These are phyloP conservation scores for Blastobotrys buckinghamii DNA, from an alignment of 1,139 yeast species.

Conservation along the genomic window DNA sequence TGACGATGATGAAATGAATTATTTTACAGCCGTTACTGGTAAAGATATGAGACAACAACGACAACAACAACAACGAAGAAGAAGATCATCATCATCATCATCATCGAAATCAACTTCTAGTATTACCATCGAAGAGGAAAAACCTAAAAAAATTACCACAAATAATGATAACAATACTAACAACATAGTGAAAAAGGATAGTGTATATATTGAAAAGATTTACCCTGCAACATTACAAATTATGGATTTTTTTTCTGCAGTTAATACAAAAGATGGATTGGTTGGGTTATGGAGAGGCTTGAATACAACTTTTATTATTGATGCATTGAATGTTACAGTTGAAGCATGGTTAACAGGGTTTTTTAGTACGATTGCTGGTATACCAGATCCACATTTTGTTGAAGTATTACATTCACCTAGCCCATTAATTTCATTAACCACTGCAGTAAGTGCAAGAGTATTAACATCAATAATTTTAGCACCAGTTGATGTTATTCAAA, in stretches of 20 bases:
- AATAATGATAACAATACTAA: neutral
- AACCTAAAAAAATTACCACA: conserved; percentile 15
- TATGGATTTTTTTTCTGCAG: conserved; percentile 61
- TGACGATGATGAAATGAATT: conserved; percentile 39
- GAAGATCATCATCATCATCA: too few species aligned
- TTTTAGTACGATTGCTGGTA: conserved; percentile 68
- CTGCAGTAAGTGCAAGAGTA: conserved; percentile 67
- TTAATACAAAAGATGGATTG: conserved; percentile 73
- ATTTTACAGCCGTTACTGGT: conserved; percentile 40
- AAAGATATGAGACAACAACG: conserved; percentile 13
- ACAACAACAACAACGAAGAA: neutral
- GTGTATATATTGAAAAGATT: neutral
- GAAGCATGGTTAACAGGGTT: conserved; percentile 93
- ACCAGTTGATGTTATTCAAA: conserved; percentile 76
- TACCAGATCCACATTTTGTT: conserved; percentile 88
- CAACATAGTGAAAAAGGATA: too few species aligned
- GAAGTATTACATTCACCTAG: conserved; percentile 79
- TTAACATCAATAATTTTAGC: conserved; percentile 70
- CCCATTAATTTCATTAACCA: conserved; percentile 58
- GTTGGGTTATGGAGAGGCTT: conserved; percentile 81
- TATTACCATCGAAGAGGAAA: neutral
- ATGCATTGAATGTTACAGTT: conserved; percentile 66
- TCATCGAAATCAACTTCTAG: too few species aligned
- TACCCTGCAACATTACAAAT: conserved; percentile 50
- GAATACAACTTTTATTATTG: conserved; percentile 76